Conservation (phyloP, 2,329 filamentous ascomycete genomes). For the Fusarium drepaniforme region DNA sequence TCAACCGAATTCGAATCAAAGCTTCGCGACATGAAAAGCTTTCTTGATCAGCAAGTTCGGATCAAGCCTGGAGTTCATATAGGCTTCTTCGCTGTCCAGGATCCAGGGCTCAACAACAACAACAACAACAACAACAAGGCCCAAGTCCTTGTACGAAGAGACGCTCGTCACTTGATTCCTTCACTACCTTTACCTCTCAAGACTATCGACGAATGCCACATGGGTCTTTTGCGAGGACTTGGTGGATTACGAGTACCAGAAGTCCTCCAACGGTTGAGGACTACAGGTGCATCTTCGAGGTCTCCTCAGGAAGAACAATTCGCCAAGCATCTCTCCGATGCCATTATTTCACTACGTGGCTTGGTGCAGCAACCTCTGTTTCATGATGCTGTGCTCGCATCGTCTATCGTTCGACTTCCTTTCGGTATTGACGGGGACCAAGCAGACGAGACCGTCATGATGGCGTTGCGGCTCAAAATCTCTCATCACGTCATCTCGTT, state of each 20-base stretch:
- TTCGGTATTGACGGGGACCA: not conserved
- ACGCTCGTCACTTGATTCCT: not conserved
- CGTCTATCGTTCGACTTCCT: not conserved
- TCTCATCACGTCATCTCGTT: not conserved
- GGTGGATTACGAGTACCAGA: not conserved
- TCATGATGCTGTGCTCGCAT: not conserved
- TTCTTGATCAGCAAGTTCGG: not conserved
- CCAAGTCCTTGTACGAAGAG: not conserved
- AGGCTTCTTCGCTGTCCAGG: not conserved
- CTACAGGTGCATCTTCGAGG: not conserved
- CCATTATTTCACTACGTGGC: not conserved
- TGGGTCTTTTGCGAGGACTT: not conserved
- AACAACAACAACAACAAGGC: too few relatives aligned
- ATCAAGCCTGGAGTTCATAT: not conserved
- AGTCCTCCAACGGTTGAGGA: not conserved
- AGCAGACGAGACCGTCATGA: not conserved
- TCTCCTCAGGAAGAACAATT: not conserved
- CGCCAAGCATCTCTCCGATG: not conserved
- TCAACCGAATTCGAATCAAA: not conserved
- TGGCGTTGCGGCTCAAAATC: not conserved
- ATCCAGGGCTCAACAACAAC: not conserved
- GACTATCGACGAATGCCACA: not conserved
- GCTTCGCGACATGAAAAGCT: not conserved
- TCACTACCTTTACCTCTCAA: not conserved
- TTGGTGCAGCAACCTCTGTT: not conserved